Evolutionary conservation across 495 filamentous ascomycete species (phyloP).

Genomic region (Diplogelasinospora grovesii): DNA sequence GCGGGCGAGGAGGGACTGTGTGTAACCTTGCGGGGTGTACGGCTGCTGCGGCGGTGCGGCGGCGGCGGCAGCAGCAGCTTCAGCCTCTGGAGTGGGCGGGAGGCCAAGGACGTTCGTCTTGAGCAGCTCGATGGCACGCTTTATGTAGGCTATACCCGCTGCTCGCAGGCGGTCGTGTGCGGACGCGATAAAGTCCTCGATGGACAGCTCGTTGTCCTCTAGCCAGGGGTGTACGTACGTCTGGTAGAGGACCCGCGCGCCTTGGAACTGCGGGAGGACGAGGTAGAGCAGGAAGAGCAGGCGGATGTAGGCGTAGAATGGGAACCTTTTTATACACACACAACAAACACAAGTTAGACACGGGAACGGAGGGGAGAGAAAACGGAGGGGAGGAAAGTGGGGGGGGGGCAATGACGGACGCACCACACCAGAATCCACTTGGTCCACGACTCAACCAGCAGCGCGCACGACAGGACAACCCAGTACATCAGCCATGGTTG

Average conservation of each 20-base stretch:
- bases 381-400: background rate
- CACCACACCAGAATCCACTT: constrained; percentile 81
- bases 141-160: constrained; percentile 75
- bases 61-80: constrained; percentile 28
- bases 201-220: constrained; percentile 75
- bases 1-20: constrained; percentile 72
- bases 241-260: constrained; percentile 78
- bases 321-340: constrained; percentile 55
- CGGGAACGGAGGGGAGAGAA: background rate
- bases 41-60: constrained; percentile 17
- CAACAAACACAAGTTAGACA: constrained; percentile 3
- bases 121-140: constrained; percentile 66
- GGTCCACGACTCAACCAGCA: constrained; percentile 80
- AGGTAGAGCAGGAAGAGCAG: constrained; percentile 87
- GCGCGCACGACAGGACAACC: constrained; percentile 78
- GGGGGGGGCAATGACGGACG: constrained; percentile 2
- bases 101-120: constrained; percentile 68
- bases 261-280: constrained; percentile 93
- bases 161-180: constrained; percentile 73
- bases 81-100: constrained; percentile 43
- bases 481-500: constrained; percentile 99
- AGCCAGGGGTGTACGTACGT: constrained; percentile 84
- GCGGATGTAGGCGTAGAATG: constrained; percentile 92
- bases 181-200: constrained; percentile 81
- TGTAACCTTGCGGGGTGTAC: constrained; percentile 58